Base-by-base conservation (phyloP, 257 asterid species). In the Paulownia fortunei region DNA sequence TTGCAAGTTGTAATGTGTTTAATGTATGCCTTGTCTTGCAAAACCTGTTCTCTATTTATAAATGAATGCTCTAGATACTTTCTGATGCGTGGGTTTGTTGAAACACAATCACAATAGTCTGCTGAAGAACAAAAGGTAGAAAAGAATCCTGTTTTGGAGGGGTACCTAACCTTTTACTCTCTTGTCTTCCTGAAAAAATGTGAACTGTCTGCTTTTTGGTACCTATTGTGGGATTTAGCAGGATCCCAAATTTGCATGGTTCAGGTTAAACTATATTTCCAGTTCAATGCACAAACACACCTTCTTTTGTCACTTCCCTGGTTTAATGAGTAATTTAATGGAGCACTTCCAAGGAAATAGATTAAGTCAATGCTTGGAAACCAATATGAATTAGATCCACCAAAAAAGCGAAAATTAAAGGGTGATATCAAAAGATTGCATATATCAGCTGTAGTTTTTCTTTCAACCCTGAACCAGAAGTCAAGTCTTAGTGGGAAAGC, bases 21-120 rank as follows among this genome's bases (percentile, higher is more conserved):
- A 19, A 69, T 80, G 76, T 59, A 12, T 18, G 65, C 30, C 24
- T 30, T 46, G 37, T 30, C 21, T 56, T 39, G 60, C 39, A 78
- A 46, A 52, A 65, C 75, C 6, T 72, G 77, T 30, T 80, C 54
- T 73, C 77, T 83, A 86, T 86, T 80, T 86, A 83, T 86, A 83
- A 55, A 63, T 27, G 69, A 76, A 73, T 73, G 62, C 11, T 46
- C 16, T 21, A n/a, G 15, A 54, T 59, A n/a, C 37, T 32, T 64
- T 76, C 3, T 32, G 8, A 66, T 67, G 8, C 24, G 32, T 19
- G 58, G 51, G 13, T 64, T 69, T 10, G 42, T 64, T 58, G 61
- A 44, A 42, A 46, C 47, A 60, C 62, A 23, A 39, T 19, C 56
- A 55, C 24, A 73, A 6, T 56, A 72, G 55, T 72, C 32, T 58